These are phyloP conservation scores for Colletotrichum eleusines DNA, from an alignment of 2,329 filamentous ascomycete species.

Conservation along the genomic window DNA sequence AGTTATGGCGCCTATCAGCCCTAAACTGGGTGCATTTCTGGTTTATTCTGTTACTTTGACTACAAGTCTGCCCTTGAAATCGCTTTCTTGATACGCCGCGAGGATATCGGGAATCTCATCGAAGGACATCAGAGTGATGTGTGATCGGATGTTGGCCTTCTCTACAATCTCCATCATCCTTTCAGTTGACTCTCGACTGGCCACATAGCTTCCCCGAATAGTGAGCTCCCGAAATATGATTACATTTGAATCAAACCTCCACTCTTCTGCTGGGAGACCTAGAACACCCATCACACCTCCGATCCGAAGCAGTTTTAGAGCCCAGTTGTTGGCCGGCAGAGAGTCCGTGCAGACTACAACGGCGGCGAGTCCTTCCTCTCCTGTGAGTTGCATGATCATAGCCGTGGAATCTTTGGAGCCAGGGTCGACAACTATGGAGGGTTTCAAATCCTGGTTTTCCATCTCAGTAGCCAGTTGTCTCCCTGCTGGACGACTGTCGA, in stretches of 20 bases:
- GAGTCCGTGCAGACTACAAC: constrained; percentile 51
- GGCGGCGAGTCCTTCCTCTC: constrained; percentile 49
- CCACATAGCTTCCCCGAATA: constrained; percentile 51
- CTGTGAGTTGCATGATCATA: constrained; percentile 47
- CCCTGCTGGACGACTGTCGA: constrained; percentile 51
- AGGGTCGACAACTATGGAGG: constrained; percentile 49
- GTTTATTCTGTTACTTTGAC: constrained; percentile 43
- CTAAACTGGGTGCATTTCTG: background rate
- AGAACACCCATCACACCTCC: constrained; percentile 48
- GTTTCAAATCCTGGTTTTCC: constrained; percentile 41
- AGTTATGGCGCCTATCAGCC: too few species aligned
- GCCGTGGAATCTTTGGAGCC: constrained; percentile 33
- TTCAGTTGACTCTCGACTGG: constrained; percentile 46
- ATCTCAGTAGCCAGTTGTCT: constrained; percentile 48
- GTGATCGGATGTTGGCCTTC: constrained; percentile 45
- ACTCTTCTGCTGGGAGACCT: constrained; percentile 49
- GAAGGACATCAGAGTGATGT: constrained; percentile 47
- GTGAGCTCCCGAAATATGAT: constrained; percentile 50
- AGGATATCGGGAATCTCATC: constrained; percentile 47
- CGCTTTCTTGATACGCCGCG: constrained; percentile 46
- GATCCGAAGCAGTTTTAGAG: constrained; percentile 47
- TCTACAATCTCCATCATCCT: constrained; percentile 50
- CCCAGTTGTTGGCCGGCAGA: constrained; percentile 48
- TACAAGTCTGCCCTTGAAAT: constrained; percentile 49
- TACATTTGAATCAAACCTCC: constrained; percentile 48